Evolutionary conservation across 2,329 filamentous ascomycete genomes (phyloP), one percentile per base, ranked within the genome.

Genomic region (Xylaria hypoxylon): DNA sequence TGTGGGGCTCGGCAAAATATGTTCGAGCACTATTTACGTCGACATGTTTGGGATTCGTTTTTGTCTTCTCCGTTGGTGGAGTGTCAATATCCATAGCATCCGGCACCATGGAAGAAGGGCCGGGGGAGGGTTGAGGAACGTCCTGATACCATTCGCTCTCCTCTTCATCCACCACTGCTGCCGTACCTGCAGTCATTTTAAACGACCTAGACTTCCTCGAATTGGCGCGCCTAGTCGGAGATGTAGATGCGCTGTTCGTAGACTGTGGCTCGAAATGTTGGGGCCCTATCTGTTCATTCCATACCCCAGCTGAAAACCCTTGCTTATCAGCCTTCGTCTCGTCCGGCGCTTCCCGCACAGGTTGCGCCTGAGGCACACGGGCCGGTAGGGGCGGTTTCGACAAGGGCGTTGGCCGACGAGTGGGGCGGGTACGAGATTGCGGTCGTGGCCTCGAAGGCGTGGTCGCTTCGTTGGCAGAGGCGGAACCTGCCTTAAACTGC

Each of bases 61-160:
- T 73, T 65, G 70, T 40, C 73, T 77, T 57, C 10, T 70, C 69
- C 24, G 76, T 76, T 22, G 87, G 86, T 22, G 68, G 68, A 4
- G 85, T 82, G 71, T 90, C 88, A 57, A 90, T 89, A 69, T 90
- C 88, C 88, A 90, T 90, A 15, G 87, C 86, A 64, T 84, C 86
- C 2, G 76, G 75, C 22, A 70, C 68, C 5, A 68, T 62, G 2
- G 76, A 72, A 28, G 75, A 74, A 13, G 72, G 64, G 24, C 47
- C 65, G 2, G 63, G 66, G 1, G 70, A 60, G 17, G 69, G 62
- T 57, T 62, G 67, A 7, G 69, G 59, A 45, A 66, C 56, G 57
- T 77, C 68, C 64, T 70, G 72, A 65, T 71, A 61, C 79, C 81
- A 48, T 83, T 76, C 75, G 24, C 80, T 84, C 56, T 81, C 82